These are phyloP conservation scores for Tuber calosporum DNA, from an alignment of 495 filamentous ascomycete species.

Conservation along the genomic window DNA sequence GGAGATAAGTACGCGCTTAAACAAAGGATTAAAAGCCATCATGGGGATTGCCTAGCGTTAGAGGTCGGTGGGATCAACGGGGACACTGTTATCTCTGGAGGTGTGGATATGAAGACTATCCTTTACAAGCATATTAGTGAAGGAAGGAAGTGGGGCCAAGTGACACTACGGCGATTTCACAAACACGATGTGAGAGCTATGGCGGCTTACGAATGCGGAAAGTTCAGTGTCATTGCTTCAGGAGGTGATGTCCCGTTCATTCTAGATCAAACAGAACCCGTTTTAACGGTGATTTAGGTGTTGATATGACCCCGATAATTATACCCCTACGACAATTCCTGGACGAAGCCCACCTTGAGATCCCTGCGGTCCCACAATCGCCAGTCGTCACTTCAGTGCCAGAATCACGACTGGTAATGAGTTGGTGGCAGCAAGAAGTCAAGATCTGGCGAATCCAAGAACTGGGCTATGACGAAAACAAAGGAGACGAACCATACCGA, in stretches of 20 bases:
- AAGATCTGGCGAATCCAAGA: constrained; percentile 67
- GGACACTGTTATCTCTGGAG: constrained; percentile 76
- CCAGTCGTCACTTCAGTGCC: constrained; percentile 63
- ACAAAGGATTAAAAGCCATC: constrained; percentile 76
- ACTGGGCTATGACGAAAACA: constrained; percentile 39
- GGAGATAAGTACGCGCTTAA: constrained; percentile 78
- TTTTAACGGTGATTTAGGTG: constrained; percentile 53
- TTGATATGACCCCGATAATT: constrained; percentile 74
- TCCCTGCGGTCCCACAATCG: constrained; percentile 73
- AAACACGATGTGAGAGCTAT: constrained; percentile 91
- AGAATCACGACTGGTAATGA: constrained; percentile 65
- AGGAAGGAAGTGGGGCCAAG: constrained; percentile 64
- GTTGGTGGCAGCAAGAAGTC: constrained; percentile 88
- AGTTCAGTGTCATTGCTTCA: constrained; percentile 79
- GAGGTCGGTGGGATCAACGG: constrained; percentile 67
- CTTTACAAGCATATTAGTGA: constrained; percentile 58
- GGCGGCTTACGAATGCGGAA: constrained; percentile 76
- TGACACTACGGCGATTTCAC: constrained; percentile 76
- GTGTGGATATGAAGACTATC: constrained; percentile 80
- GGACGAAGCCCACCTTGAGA: constrained; percentile 67
- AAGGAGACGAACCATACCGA: constrained; percentile 48
- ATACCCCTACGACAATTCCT: constrained; percentile 72
- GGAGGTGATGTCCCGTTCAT: constrained; percentile 59
- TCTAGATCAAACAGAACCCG: constrained; percentile 5
- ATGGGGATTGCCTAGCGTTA: constrained; percentile 83